Evolutionary conservation across 192 early-diverging fungal genomes (phyloP), one percentile per base, ranked within the genome.

Genomic region (Mortierella antarctica): DNA sequence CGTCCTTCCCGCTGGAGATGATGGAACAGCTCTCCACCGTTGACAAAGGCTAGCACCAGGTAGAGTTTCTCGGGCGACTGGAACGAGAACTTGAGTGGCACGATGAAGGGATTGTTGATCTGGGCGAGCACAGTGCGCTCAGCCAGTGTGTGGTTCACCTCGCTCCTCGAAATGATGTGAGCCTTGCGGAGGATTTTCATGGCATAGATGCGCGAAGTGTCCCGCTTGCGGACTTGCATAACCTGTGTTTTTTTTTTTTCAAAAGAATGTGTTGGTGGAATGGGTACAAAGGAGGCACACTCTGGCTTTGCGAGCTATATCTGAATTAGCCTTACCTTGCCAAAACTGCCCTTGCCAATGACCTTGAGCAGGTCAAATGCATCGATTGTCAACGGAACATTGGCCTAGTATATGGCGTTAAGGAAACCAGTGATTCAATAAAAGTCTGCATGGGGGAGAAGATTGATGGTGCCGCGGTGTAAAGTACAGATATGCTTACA

Each of bases 21-120:
- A 73, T 96, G 95, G 85, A 99, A 99, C 46, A 99, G 89, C 84
- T 99, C 97, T 53, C 97, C 97, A 20, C 97, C 97, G 81, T 96
- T 97, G 61, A 98, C 92, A 81, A 95, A 99, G 41, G 94, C 97
- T 59, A 99, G 85, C 1, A 97, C 96, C 42, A 99, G 86, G 84
- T 99, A 99, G 46, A 99, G 89, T 79, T 98, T 98, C 75, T 96
- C 93, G 7, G 94, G 91, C 15, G 88, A 96, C 82, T 99, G 96
- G 88, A 99, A 98, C 7, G 95, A 92, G 82, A 95, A 96, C 81
- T 96, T 96, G 58, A 99, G 86, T 21, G 93, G 92, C 21, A 97
- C 96, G 50, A 98, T 94, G 77, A 99, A 99, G 23, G 97, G 96
- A 65, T 96, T 93, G 70, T 93, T 91, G 73, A 96, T 89, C 85